These are phyloP conservation scores for Achaetomiella virescens DNA, from an alignment of 495 filamentous ascomycete genomes.

Conservation along the genomic window DNA sequence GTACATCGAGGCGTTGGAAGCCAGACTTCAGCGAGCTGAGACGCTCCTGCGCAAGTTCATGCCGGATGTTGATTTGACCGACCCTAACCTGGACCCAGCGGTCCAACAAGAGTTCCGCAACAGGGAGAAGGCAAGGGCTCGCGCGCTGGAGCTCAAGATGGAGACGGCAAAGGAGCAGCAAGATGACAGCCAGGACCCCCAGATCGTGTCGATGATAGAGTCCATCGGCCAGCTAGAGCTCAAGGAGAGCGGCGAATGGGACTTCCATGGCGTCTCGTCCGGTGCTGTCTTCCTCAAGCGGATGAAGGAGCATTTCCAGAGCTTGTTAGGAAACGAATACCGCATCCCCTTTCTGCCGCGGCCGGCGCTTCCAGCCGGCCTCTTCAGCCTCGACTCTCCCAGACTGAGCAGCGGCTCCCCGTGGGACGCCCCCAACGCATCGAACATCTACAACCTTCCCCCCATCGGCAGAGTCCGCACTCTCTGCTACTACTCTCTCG, in stretches of 20 bases:
- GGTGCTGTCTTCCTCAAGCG: constrained; percentile 79
- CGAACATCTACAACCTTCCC: constrained; percentile 65
- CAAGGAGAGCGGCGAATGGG: constrained; percentile 87
- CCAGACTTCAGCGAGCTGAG: constrained; percentile 77
- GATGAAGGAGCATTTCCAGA: constrained; percentile 72
- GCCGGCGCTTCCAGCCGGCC: constrained; percentile 31
- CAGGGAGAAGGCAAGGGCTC: constrained; percentile 37
- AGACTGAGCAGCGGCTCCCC: constrained; percentile 48
- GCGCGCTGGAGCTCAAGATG: constrained; percentile 30
- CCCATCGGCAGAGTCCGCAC: constrained; percentile 56
- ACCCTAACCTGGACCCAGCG: constrained; percentile 69
- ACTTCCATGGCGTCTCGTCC: constrained; percentile 92
- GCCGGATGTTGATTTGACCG: constrained; percentile 78
- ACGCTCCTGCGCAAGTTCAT: constrained; percentile 69
- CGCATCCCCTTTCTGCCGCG: constrained; percentile 44
- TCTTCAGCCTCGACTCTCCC: constrained; percentile 62
- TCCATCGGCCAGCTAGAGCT: constrained; percentile 83
- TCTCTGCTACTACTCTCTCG: constrained; percentile 70
- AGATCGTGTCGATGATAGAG: constrained; percentile 92
- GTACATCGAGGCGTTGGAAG: constrained; percentile 88
- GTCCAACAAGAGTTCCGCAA: constrained; percentile 53
- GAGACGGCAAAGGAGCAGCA: constrained; percentile 17
- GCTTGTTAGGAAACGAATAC: constrained; percentile 54
- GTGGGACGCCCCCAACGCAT: constrained; percentile 54
- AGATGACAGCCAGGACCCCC: constrained; percentile 55